Evolutionary conservation across 2,329 filamentous ascomycete genomes (phyloP).

Genomic region (Aspergillus thermomutatus): DNA sequence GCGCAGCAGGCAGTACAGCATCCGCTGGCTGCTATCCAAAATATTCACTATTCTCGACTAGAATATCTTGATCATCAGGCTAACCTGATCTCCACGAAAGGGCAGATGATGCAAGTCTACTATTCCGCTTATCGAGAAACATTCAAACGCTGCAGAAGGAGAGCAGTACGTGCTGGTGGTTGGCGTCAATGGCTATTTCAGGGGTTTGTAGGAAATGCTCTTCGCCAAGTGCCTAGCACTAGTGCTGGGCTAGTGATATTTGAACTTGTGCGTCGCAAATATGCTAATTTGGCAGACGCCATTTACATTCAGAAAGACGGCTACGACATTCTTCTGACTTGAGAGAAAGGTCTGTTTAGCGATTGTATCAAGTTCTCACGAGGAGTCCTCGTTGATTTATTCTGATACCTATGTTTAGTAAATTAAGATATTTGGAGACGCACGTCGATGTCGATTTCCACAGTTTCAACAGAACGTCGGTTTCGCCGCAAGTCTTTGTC

Average conservation of each 20-base stretch:
- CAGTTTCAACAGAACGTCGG: background rate
- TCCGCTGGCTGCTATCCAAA: conserved; percentile 58
- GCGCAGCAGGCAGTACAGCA: conserved; percentile 58
- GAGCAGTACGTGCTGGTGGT: conserved; percentile 51
- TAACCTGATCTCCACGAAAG: conserved; percentile 39
- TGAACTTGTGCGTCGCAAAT: conserved; percentile 60
- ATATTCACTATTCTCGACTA: conserved; percentile 57
- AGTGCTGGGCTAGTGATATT: conserved; percentile 64
- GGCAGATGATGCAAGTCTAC: conserved; percentile 52
- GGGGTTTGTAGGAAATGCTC: conserved; percentile 54
- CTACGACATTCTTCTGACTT: conserved; percentile 59
- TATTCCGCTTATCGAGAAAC: conserved; percentile 61
- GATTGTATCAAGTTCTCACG: background rate
- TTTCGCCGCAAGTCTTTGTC: background rate
- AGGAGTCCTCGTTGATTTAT: background rate
- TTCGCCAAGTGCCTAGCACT: conserved; percentile 61
- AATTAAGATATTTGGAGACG: background rate
- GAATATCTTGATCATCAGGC: conserved; percentile 57
- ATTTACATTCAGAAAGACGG: conserved; percentile 57
- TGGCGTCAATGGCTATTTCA: conserved; percentile 57
- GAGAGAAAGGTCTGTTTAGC: conserved; percentile 10
- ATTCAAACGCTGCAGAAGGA: conserved; percentile 50
- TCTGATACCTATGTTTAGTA: background rate
- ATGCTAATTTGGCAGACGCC: conserved; percentile 51
- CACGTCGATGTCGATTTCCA: background rate